These are phyloP conservation scores for Lactarius sp. DNA, from an alignment of 768 basidiomycete species.

Conservation along the genomic window DNA sequence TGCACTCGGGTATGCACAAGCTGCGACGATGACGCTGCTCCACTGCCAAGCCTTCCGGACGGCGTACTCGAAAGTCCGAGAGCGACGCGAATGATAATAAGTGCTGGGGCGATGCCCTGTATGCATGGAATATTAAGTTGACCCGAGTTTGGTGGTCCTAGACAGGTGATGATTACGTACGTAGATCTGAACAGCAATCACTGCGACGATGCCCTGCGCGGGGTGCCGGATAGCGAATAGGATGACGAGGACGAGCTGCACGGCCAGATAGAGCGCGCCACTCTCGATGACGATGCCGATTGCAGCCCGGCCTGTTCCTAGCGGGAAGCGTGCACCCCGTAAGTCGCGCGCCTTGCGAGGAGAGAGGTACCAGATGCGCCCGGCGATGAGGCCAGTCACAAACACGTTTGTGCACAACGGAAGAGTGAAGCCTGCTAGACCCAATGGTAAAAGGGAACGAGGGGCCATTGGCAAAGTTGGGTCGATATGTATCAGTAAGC, in stretches of 20 bases:
- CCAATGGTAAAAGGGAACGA: conserved; percentile 29
- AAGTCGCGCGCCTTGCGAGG: conserved; percentile 22
- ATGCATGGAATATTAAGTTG: no score
- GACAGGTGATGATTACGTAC: conserved; percentile 27
- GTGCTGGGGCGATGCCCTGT: conserved; percentile 15
- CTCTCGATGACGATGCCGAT: conserved; percentile 38
- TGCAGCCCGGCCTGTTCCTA: conserved; percentile 21
- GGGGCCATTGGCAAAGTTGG: conserved; percentile 2
- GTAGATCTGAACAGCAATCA: conserved; percentile 39
- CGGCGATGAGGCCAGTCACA: conserved; percentile 39
- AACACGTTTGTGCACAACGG: conserved; percentile 41
- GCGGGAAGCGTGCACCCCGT: background rate
- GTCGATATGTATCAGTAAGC: background rate
- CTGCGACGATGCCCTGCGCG: conserved; percentile 37
- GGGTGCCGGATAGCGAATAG: conserved; percentile 35
- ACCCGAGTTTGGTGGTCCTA: background rate
- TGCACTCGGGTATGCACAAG: background rate
- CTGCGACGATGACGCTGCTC: background rate
- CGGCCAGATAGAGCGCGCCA: conserved; percentile 37
- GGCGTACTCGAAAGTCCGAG: conserved; percentile 6
- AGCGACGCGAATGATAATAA: conserved; percentile 18
- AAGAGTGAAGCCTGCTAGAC: conserved; percentile 36
- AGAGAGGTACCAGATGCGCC: conserved; percentile 35
- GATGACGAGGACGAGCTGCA: conserved; percentile 39
- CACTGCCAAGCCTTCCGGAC: background rate